phyloP scores from a whole-genome alignment of 192 early-diverging fungal genomes.

The Fimicolochytrium jonesii region DNA sequence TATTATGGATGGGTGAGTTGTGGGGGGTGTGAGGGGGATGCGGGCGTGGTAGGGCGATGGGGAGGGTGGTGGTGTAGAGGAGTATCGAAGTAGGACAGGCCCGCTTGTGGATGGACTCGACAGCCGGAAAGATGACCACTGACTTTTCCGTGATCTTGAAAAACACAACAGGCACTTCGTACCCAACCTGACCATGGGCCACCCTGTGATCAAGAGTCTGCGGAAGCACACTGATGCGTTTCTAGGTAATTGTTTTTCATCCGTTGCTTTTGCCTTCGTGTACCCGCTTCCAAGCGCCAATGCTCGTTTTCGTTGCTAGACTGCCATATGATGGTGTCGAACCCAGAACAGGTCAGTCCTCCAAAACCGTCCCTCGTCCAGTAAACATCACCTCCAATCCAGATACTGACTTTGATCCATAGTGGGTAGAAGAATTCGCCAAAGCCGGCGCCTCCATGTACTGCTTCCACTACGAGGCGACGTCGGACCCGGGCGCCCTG shows the following conservation, averaged over 20 bases:
- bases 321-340: constrained; percentile 75
- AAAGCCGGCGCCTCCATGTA: constrained; percentile 82
- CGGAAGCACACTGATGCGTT: constrained; percentile 87
- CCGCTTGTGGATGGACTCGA: too few relatives aligned
- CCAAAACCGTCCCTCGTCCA: neutral
- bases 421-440: constrained; percentile 94
- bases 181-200: constrained; percentile 92
- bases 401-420: neutral
- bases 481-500: constrained; percentile 65
- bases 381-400: too few relatives aligned
- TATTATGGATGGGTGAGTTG: constrained; percentile 85
- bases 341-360: constrained; percentile 56
- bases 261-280: too few relatives aligned
- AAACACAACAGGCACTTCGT: constrained; percentile 88
- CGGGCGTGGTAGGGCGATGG: too few relatives aligned
- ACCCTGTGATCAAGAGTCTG: constrained; percentile 84
- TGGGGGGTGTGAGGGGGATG: too few relatives aligned
- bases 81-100: too few relatives aligned
- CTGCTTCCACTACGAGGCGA: constrained; percentile 92
- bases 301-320: too few relatives aligned
- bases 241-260: too few relatives aligned
- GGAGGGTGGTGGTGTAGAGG: too few relatives aligned
- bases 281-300: too few relatives aligned
- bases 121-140: too few relatives aligned
- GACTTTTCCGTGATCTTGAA: too few relatives aligned